Percentiles rank a stretch among this genome's conserved stretches.
Conservation (phyloP, 106 monocot genomes). For the Ottelia alismoides region DNA sequence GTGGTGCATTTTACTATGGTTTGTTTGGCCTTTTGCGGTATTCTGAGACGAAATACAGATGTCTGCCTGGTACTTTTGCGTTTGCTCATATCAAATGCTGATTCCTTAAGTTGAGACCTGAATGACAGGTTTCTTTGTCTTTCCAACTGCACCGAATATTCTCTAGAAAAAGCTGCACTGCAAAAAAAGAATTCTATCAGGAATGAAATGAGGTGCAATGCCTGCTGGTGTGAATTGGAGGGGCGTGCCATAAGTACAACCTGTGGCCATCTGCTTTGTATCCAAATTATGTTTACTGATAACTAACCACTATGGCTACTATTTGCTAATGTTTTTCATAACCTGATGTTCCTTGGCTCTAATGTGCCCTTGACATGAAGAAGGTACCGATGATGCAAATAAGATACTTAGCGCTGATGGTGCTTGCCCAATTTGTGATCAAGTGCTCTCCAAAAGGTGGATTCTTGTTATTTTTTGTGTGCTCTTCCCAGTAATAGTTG, state of each 20-base stretch:
- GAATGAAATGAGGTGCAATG: slow-evolving; percentile 99
- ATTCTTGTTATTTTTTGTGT: slow-evolving; percentile 3
- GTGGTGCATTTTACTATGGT: too few relatives aligned
- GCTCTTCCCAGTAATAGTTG: not conserved
- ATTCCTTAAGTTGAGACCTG: too few relatives aligned
- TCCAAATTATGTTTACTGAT: not conserved
- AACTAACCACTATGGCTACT: not conserved
- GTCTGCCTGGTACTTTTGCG: too few relatives aligned
- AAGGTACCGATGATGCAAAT: slow-evolving; percentile 89
- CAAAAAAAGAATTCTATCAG: too few relatives aligned
- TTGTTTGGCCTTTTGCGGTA: too few relatives aligned
- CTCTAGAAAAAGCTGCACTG: too few relatives aligned
- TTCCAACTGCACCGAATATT: too few relatives aligned
- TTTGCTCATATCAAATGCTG: too few relatives aligned
- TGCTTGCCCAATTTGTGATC: slow-evolving; percentile 93
- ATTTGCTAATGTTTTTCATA: too few relatives aligned
- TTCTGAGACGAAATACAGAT: too few relatives aligned
- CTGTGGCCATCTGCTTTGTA: slow-evolving; percentile 97
- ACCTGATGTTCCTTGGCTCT: not conserved
- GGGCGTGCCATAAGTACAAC: slow-evolving; percentile 82
- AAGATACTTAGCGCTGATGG: slow-evolving; percentile 90
- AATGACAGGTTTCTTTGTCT: too few relatives aligned
- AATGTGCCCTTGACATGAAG: not conserved
- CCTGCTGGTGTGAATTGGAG: slow-evolving; percentile 95
- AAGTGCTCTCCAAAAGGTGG: slow-evolving; percentile 94